Conservation (phyloP, 139 green algal genomes). For the Chlamydomonas sp. region DNA sequence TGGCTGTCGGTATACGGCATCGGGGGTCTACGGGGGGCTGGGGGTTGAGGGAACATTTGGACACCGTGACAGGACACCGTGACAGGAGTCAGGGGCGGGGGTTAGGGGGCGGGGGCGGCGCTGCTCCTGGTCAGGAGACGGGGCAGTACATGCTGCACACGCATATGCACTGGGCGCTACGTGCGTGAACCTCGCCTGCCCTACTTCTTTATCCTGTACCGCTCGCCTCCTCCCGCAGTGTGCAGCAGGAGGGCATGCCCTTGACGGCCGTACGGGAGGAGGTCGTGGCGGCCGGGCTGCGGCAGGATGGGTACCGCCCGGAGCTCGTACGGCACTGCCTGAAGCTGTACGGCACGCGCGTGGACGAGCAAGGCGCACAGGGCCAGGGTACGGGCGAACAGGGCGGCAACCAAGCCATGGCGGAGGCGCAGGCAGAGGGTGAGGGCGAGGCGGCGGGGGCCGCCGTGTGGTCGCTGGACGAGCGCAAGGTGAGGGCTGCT, state of each 20-base stretch:
- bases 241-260: slow-evolving; percentile 34
- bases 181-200: slow-evolving; percentile 22
- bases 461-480: slow-evolving; percentile 25
- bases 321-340: slow-evolving; percentile 65
- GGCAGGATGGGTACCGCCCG: slow-evolving; percentile 46
- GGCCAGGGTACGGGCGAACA: background rate
- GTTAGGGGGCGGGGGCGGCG: too few species aligned
- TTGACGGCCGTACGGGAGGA: slow-evolving; percentile 17
- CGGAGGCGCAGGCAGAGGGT: background rate
- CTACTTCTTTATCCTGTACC: background rate
- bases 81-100: too few species aligned
- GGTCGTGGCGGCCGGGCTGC: slow-evolving; percentile 22
- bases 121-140: too few species aligned
- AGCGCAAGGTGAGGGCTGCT: slow-evolving; percentile 18
- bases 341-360: slow-evolving; percentile 41
- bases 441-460: background rate
- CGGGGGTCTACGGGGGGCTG: too few species aligned
- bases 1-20: too few species aligned
- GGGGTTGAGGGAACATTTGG: too few species aligned
- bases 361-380: background rate
- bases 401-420: background rate
- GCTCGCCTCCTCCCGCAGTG: background rate
- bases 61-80: too few species aligned
- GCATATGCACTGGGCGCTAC: too few species aligned
- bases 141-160: too few species aligned